Conservation (phyloP, 192 early-diverging fungal species). For the Mortierella hygrophila region DNA sequence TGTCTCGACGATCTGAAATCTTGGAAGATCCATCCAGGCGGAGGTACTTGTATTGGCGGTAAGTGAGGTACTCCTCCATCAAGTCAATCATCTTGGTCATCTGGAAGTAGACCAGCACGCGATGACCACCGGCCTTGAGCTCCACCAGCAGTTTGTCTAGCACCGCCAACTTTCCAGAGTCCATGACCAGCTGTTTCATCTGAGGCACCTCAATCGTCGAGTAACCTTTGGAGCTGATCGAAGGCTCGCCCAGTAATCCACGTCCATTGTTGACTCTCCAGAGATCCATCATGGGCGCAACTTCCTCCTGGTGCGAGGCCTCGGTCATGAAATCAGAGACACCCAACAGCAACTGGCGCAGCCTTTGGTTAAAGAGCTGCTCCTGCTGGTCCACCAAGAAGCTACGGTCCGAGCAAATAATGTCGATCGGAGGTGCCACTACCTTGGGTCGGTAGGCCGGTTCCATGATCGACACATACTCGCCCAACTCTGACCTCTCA, state of each 20-base stretch:
- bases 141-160: conserved; percentile 78
- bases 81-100: conserved; percentile 92
- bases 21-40: conserved; percentile 91
- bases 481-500: conserved; percentile 39
- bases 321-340: conserved; percentile 43
- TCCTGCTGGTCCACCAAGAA: conserved; percentile 68
- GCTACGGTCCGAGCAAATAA: conserved; percentile 72
- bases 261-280: conserved; percentile 45
- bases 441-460: conserved; percentile 69
- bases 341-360: conserved; percentile 58
- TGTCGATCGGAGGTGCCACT: conserved; percentile 71
- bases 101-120: conserved; percentile 89
- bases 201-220: conserved; percentile 53
- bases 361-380: conserved; percentile 58
- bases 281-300: conserved; percentile 37
- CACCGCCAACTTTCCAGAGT: conserved; percentile 83
- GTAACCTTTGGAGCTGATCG: conserved; percentile 39
- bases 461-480: conserved; percentile 45
- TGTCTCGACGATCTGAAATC: conserved; percentile 88
- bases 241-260: conserved; percentile 60
- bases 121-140: conserved; percentile 83
- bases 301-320: conserved; percentile 6
- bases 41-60: conserved; percentile 89
- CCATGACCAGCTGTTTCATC: conserved; percentile 81
- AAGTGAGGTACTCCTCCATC: conserved; percentile 89